Conservation (phyloP, 805 yeast genomes). For the Candida patagonica region DNA sequence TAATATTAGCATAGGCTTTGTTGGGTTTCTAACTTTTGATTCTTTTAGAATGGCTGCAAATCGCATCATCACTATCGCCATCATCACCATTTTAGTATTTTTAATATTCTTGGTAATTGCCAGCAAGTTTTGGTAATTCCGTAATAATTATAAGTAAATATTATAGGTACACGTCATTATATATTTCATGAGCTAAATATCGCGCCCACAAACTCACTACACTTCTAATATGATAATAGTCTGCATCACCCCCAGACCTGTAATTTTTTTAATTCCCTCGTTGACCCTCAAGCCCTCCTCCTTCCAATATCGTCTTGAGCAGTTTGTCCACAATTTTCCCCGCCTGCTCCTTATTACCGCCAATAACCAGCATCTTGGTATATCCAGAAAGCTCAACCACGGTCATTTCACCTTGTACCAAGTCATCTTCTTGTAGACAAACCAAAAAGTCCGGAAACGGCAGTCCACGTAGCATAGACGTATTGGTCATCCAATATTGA, state of each 20-base stretch:
- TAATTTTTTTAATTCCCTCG: background rate
- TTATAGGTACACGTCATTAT: background rate
- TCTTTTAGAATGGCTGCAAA: constrained; percentile 68
- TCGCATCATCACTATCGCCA: constrained; percentile 81
- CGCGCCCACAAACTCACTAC: no score
- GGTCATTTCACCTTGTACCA: constrained; percentile 15
- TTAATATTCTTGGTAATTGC: constrained; percentile 76
- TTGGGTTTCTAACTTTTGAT: background rate
- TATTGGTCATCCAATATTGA: constrained; percentile 19
- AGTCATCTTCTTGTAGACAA: constrained; percentile 13
- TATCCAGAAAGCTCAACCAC: constrained; percentile 15
- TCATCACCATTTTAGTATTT: constrained; percentile 76
- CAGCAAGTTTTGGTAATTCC: constrained; percentile 60
- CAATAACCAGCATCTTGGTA: constrained; percentile 16
- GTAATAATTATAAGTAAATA: background rate
- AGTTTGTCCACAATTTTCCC: constrained; percentile 16
- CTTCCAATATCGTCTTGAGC: constrained; percentile 6
- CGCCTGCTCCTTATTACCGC: constrained; percentile 14
- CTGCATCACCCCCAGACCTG: no score
- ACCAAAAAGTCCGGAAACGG: constrained; percentile 20
- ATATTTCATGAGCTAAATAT: background rate
- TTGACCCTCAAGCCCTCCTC: no score
- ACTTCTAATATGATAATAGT: no score
- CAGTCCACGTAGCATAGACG: constrained; percentile 18
- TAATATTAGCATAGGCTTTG: constrained; percentile 1